A percentile compares a stretch with the other conserved stretches of the same genome.
Conservation (phyloP, 495 filamentous ascomycete species). For the Zalerion maritima region DNA sequence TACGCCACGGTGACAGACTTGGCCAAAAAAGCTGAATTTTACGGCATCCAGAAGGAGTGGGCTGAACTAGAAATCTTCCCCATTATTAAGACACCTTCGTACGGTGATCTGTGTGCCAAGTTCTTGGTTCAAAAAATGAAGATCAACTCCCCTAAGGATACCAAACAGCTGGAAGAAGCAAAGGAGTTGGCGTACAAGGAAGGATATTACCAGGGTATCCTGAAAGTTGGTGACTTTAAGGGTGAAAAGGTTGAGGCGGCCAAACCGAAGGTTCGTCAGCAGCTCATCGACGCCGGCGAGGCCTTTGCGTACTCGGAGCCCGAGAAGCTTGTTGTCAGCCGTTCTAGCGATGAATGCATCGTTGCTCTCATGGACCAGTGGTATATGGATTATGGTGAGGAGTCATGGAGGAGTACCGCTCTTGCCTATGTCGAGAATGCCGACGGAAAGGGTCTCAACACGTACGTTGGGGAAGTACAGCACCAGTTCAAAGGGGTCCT, state of each 20-base stretch:
- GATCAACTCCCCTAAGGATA: conserved; percentile 90
- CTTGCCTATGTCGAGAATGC: conserved; percentile 54
- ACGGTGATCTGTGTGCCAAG: conserved; percentile 71
- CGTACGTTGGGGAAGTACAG: conserved; percentile 64
- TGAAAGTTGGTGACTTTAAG: conserved; percentile 80
- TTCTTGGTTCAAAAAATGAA: conserved; percentile 83
- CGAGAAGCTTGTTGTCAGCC: conserved; percentile 70
- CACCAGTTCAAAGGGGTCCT: conserved; percentile 73
- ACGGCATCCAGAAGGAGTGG: conserved; percentile 95
- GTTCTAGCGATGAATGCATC: conserved; percentile 80
- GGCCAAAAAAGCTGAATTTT: conserved; percentile 93
- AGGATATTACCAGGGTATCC: conserved; percentile 91
- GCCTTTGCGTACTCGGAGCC: conserved; percentile 91
- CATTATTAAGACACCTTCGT: conserved; percentile 81
- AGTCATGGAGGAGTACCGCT: conserved; percentile 61
- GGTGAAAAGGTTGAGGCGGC: conserved; percentile 71
- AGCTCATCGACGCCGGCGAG: conserved; percentile 62
- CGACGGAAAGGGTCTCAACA: conserved; percentile 51
- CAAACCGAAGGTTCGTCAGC: conserved; percentile 71
- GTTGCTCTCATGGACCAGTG: conserved; percentile 92
- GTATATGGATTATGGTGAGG: conserved; percentile 92
- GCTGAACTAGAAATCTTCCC: conserved; percentile 73
- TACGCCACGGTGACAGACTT: conserved; percentile 81
- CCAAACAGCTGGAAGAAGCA: conserved; percentile 75
- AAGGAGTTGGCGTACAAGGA: conserved; percentile 96